Percentiles rank a stretch among this genome's conserved stretches.
Conservation (phyloP, 176 grass and related monocot species). For the Ensete glaucum region DNA sequence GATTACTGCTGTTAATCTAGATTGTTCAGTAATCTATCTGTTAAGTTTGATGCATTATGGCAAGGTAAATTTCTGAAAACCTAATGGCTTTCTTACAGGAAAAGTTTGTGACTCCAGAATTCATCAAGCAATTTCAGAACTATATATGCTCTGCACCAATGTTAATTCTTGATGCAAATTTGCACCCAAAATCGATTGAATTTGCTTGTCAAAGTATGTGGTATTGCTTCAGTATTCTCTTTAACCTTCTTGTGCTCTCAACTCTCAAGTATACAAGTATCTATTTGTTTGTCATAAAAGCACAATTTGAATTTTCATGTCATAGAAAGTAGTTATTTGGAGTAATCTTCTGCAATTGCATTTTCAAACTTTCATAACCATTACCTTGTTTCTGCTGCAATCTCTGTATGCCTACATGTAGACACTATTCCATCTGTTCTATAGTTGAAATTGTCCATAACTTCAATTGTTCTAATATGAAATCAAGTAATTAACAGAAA, state of each 20-base stretch:
- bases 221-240: slow-evolving; percentile 3
- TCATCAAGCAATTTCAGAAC: slow-evolving; percentile 47
- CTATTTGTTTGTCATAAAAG: too few species aligned
- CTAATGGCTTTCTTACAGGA: slow-evolving; percentile 37
- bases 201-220: slow-evolving; percentile 65
- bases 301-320: too few species aligned
- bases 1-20: not conserved
- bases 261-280: too few species aligned
- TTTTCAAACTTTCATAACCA: too few species aligned
- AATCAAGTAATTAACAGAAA: too few species aligned
- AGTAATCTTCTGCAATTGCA: too few species aligned
- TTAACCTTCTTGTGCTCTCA: not conserved
- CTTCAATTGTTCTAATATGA: too few species aligned
- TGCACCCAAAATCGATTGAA: slow-evolving; percentile 55
- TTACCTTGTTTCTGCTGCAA: too few species aligned
- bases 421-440: too few species aligned
- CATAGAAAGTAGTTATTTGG: too few species aligned
- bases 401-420: too few species aligned
- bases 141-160: slow-evolving; percentile 54
- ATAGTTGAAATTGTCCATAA: too few species aligned
- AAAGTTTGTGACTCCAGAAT: slow-evolving; percentile 60
- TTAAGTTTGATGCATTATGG: not conserved
- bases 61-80: slow-evolving; percentile 3
- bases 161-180: slow-evolving; percentile 93
- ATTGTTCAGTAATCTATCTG: not conserved